These are phyloP conservation scores for Thraustotheca clavata DNA, from an alignment of 352 stramenopile species.

Conservation along the genomic window DNA sequence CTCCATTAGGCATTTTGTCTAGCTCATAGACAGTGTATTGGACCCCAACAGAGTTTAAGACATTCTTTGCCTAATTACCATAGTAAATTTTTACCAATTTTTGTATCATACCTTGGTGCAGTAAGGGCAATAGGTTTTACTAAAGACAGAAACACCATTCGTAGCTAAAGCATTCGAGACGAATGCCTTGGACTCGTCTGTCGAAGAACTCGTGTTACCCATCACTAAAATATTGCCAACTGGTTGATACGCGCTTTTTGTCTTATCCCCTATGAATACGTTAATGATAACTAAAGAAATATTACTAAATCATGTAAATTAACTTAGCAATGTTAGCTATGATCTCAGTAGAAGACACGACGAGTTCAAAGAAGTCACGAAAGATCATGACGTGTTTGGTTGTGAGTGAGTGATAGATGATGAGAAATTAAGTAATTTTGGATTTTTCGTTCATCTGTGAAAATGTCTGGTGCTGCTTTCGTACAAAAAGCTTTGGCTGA, in stretches of 20 bases:
- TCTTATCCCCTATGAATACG: no score
- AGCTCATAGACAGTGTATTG: slow-evolving; percentile 58
- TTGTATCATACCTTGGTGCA: slow-evolving; percentile 51
- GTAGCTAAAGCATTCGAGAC: slow-evolving; percentile 40
- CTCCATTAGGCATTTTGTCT: slow-evolving; percentile 58
- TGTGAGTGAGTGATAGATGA: no score
- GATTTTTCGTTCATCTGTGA: no score
- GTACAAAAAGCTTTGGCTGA: slow-evolving; percentile 41
- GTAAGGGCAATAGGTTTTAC: slow-evolving; percentile 93
- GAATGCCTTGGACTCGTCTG: slow-evolving; percentile 28
- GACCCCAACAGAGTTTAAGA: slow-evolving; percentile 52
- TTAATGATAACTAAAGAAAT: no score
- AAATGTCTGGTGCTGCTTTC: slow-evolving; percentile 28
- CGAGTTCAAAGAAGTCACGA: no score
- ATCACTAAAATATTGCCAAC: no score
- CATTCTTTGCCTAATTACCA: slow-evolving; percentile 65
- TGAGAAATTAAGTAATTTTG: no score
- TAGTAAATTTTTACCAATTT: not conserved
- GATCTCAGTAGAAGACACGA: no score
- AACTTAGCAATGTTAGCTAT: no score
- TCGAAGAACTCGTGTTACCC: slow-evolving; percentile 2
- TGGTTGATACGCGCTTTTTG: no score
- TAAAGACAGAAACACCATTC: slow-evolving; percentile 74
- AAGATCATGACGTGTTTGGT: no score
- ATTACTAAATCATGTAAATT: no score